phyloP scores from a whole-genome alignment of 768 basidiomycete species.

The Mycena vitilis region DNA sequence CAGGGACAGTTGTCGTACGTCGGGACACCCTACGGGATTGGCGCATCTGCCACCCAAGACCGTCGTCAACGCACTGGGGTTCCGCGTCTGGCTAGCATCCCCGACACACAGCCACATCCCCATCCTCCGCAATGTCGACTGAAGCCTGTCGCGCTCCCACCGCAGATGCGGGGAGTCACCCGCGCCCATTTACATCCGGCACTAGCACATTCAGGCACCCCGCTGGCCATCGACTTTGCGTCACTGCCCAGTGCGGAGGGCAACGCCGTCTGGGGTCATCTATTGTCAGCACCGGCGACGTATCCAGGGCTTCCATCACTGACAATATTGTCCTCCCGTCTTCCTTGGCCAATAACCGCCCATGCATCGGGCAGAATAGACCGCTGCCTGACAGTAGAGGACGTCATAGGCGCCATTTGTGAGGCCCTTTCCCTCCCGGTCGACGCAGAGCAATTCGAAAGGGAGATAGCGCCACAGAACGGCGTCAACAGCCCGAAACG shows the following conservation, averaged over 20 bases:
- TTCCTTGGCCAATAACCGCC: conserved; percentile 37
- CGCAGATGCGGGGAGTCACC: conserved; percentile 19
- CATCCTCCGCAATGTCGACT: neutral
- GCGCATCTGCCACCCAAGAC: neutral
- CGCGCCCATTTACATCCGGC: conserved; percentile 12
- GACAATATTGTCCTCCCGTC: conserved; percentile 16
- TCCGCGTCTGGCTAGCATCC: conserved; percentile 15
- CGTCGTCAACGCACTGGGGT: neutral
- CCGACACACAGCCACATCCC: conserved; percentile 16
- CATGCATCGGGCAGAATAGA: conserved; percentile 27
- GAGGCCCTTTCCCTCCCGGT: conserved; percentile 19
- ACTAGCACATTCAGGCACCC: neutral
- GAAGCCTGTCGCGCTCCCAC: conserved; percentile 22
- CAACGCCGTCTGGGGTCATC: conserved; percentile 9
- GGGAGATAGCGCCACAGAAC: conserved; percentile 11
- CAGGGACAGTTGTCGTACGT: neutral
- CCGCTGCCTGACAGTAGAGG: conserved; percentile 28
- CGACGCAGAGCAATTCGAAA: conserved; percentile 10
- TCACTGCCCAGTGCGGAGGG: neutral
- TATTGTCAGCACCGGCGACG: conserved; percentile 24
- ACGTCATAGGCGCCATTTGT: conserved; percentile 27
- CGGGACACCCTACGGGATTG: neutral
- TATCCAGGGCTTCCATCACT: conserved; percentile 34
- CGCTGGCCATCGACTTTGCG: neutral
- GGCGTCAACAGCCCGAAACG: neutral